Evolutionary conservation across 371 early-diverging fungal genomes (phyloP), one percentile per base, ranked within the genome.

Genomic region (Zopfochytrium polystomum): DNA sequence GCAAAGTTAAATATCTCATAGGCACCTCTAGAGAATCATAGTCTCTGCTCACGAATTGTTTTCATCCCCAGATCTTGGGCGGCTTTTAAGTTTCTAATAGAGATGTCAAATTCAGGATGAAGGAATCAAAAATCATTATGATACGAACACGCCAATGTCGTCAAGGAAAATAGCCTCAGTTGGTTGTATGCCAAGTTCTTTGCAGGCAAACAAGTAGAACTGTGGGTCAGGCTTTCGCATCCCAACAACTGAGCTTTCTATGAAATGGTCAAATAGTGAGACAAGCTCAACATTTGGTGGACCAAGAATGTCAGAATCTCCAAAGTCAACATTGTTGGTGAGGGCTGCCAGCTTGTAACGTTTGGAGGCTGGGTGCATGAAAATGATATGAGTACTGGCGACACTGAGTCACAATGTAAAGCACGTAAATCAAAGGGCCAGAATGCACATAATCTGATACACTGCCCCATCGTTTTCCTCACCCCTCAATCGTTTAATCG

Each of bases 191-290:
- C 81, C 82, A 20, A 84, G 68, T 13, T 74, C 51, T 22, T 84
- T 69, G 71, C 86, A 86, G 0, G 87, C 85, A 66, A 82, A 78
- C 30, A 69, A 61, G 58, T 76, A 87, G 34, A 89, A 79, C 20
- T 68, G 74, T 2, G 85, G 86, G 65, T 89, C 87, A 0, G 89
- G 89, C 67, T 89, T 89, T 53, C 89, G 66, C 55, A 79, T 50
- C 3, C 79, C 79, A 3, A 74, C 77, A 2, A 66, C 57, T 5
- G 66, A 43, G 34, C 75, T 75, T 61, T 75, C 74, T 25, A 81
- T 68, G 63, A 72, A 73, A 26, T 55, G 64, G 48, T 77, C 66
- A 47, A 69, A 73, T 27, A 69, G 51, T 5, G 23, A 3, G 4
- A 20, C 26, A 27, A 73, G 47, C 47, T 1, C 60, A 18, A 20